Evolutionary conservation across 345 rosid species (phyloP), one percentile per base, ranked within the genome.

Genomic region (Pistacia vera): DNA sequence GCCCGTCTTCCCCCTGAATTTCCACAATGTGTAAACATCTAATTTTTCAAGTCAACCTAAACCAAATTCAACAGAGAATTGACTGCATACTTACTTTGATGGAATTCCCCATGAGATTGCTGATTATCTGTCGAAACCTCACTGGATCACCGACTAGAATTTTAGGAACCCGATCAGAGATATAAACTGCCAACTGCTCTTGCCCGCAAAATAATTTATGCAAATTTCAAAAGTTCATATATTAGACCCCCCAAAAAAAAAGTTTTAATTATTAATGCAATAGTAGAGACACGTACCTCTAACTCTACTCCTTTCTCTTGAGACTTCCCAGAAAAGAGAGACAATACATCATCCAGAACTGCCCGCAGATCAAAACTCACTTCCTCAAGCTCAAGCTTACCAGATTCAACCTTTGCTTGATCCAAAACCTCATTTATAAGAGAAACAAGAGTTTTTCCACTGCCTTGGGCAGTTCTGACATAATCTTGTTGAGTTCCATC

Each of bases 371-470:
- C 93, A 77, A 95, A 95, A 73, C 80, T 90, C 81, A 91, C 92
- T 62, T 87, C 92, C 81, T 93, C 99, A 65, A 95, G 97, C 88
- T 93, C 99, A 77, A 95, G 92, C 77, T 95, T 95, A 60, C 99
- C 99, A 61, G 99, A 89, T 83, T 95, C 96, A 16, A 93, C 92
- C 81, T 95, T 95, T 30, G 99, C 99, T 83, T 92, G 97, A 81
- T 93, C 97, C 85, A 95, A 84, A 70, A 95, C 97, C 86, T 89
- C 98, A 77, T 95, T 95, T 79, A 95, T 92, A 59, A 95, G 85
- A 41, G 99, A 88, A 41, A 95, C 94, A 55, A 95, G 84, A 76
- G 98, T 97, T 87, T 87, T 93, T 72, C 99, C 99, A 77, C 99
- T 95, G 62, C 83, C 97, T 74, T 91, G 94, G 25, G 99, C 99